Percentiles rank a stretch among this genome's conserved stretches.
Evolutionary conservation across 352 stramenopile genomes (phyloP).

Genomic region (Pythium oligandrum): DNA sequence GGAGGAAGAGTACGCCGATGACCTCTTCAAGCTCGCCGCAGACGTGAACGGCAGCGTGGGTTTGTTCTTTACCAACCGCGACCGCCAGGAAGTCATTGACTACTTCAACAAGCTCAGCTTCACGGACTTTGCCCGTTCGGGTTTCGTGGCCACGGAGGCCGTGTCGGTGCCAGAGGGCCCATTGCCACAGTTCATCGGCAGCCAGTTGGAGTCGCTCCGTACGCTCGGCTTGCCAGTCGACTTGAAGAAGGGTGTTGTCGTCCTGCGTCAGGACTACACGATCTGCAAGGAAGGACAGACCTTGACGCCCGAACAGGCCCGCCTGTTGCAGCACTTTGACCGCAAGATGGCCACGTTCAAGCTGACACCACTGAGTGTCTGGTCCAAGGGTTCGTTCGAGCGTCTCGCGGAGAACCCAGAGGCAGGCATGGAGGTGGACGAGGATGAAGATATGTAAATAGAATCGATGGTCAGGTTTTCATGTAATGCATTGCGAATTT

Average conservation of each 20-base stretch:
- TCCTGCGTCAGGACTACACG: constrained; percentile 89
- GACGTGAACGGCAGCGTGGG: constrained; percentile 92
- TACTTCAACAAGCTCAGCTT: constrained; percentile 93
- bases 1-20: constrained; percentile 96
- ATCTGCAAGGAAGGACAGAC: constrained; percentile 94
- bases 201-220: constrained; percentile 96
- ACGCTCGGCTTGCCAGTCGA: constrained; percentile 95
- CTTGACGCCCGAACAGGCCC: constrained; percentile 94
- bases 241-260: constrained; percentile 94
- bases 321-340: constrained; percentile 92
- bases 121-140: constrained; percentile 93
- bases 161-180: constrained; percentile 87
- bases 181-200: constrained; percentile 92
- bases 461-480: constrained; percentile 8
- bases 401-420: constrained; percentile 39
- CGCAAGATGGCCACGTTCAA: constrained; percentile 86
- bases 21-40: constrained; percentile 89
- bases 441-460: constrained; percentile 39
- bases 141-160: constrained; percentile 87
- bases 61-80: constrained; percentile 94
- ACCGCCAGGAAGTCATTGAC: constrained; percentile 77
- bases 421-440: constrained; percentile 24
- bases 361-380: constrained; percentile 72
- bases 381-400: constrained; percentile 74
- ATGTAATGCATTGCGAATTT: constrained; percentile 3